phyloP scores from a whole-genome alignment of 108 stramenopile genomes.

The Tribonema minus region DNA sequence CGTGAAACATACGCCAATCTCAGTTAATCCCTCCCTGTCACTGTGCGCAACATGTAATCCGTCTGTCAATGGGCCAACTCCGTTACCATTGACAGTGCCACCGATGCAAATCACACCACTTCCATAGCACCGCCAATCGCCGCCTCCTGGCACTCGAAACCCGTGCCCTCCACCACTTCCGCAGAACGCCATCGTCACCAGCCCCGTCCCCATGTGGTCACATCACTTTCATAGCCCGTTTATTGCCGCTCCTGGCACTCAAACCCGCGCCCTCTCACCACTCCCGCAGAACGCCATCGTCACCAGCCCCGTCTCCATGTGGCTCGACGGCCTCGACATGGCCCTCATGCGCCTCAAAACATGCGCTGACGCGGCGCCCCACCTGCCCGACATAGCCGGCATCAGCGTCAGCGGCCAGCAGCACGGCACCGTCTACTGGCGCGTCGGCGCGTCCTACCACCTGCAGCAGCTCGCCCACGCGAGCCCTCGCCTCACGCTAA shows the following conservation, averaged over 20 bases:
- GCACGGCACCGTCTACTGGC: slow-evolving; percentile 50
- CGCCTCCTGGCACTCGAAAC: not conserved
- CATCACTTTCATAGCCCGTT: not conserved
- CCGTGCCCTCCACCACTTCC: not conserved
- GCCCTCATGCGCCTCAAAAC: slow-evolving; percentile 26
- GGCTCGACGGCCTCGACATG: slow-evolving; percentile 45
- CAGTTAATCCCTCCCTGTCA: no score
- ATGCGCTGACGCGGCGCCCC: no score
- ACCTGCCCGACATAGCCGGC: not conserved
- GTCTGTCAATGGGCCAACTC: no score
- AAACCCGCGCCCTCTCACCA: no score
- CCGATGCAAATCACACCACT: no score
- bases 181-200: slow-evolving; percentile 34
- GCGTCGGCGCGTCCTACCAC: slow-evolving; percentile 1
- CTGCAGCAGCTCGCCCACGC: not conserved
- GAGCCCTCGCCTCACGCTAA: not conserved
- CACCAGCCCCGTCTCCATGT: slow-evolving; percentile 46
- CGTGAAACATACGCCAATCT: no score
- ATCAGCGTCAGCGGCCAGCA: slow-evolving; percentile 45
- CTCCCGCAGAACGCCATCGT: slow-evolving; percentile 21
- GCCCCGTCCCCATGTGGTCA: slow-evolving; percentile 51
- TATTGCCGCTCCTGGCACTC: not conserved
- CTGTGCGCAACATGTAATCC: no score
- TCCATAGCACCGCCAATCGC: no score
- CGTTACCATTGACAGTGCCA: no score